phyloP scores from a whole-genome alignment of 805 yeast species.

The Cyberlindnera petersonii region DNA sequence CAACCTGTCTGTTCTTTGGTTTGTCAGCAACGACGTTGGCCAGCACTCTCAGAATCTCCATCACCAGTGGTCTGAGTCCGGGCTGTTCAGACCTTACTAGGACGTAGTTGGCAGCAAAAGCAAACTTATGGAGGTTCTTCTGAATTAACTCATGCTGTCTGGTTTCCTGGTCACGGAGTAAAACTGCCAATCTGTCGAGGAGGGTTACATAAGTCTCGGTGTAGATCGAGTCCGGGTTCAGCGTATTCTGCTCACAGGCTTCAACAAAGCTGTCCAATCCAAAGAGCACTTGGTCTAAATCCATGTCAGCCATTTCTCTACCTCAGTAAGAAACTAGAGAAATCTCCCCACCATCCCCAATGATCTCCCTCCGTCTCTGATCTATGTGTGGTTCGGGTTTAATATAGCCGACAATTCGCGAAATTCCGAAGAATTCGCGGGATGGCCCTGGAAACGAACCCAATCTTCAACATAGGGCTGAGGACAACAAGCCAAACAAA shows the following conservation, averaged over 20 bases:
- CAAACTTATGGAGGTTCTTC: conserved; percentile 16
- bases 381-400: too few species aligned
- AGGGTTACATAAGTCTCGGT: conserved; percentile 23
- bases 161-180: conserved; percentile 18
- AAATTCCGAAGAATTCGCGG: too few species aligned
- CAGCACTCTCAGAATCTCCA: conserved; percentile 24
- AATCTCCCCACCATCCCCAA: background rate
- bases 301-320: conserved; percentile 15
- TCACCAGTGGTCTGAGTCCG: conserved; percentile 9
- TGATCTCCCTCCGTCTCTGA: background rate
- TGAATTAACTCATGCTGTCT: conserved; percentile 17
- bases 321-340: background rate
- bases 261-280: conserved; percentile 25
- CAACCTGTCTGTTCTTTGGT: conserved; percentile 18
- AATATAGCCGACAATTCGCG: too few species aligned
- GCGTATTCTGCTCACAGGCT: conserved; percentile 11
- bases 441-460: too few species aligned
- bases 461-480: too few species aligned
- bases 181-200: conserved; percentile 23
- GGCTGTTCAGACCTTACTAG: conserved; percentile 1
- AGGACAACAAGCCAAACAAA: too few species aligned
- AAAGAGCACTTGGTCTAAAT: conserved; percentile 24
- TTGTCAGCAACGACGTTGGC: conserved; percentile 28
- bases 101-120: conserved; percentile 12
- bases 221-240: conserved; percentile 15